These are phyloP conservation scores for Hylodesmum podocarpum DNA, from an alignment of 306 rosid genomes.

Conservation along the genomic window DNA sequence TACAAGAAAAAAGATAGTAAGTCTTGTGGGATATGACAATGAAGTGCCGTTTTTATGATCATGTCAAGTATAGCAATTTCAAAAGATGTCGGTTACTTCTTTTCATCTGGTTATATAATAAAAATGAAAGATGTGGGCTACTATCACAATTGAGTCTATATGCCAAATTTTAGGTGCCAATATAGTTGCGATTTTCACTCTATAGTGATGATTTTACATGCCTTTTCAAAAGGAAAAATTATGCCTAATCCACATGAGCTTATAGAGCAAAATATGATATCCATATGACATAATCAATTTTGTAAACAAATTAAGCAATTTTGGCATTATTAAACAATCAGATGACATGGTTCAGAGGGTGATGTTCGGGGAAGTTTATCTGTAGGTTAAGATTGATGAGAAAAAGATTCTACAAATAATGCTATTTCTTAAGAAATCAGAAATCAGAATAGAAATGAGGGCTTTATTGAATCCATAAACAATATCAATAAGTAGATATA, in stretches of 20 bases:
- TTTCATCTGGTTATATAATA: too few relatives aligned
- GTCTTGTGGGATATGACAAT: background rate
- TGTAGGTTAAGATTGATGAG: background rate
- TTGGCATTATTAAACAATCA: background rate
- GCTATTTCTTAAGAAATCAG: background rate
- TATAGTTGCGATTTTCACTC: too few relatives aligned
- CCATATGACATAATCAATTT: background rate
- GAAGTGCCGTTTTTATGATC: constrained; percentile 7
- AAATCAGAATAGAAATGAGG: background rate
- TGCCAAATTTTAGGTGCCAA: too few relatives aligned
- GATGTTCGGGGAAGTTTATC: background rate
- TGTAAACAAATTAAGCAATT: background rate
- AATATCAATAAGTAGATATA: background rate
- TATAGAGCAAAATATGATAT: background rate
- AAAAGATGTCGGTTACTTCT: background rate
- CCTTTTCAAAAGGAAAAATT: too few relatives aligned
- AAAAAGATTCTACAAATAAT: background rate
- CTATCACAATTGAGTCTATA: background rate
- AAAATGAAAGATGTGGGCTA: background rate
- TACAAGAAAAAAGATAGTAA: background rate
- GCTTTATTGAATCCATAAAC: background rate
- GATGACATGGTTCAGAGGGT: background rate
- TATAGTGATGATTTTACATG: too few relatives aligned
- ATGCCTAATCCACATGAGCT: background rate
- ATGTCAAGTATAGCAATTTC: background rate